A percentile compares a stretch with the other conserved stretches of the same genome.
Conservation (phyloP, 1,284 basidiomycete genomes). For the Tilletia indica region DNA sequence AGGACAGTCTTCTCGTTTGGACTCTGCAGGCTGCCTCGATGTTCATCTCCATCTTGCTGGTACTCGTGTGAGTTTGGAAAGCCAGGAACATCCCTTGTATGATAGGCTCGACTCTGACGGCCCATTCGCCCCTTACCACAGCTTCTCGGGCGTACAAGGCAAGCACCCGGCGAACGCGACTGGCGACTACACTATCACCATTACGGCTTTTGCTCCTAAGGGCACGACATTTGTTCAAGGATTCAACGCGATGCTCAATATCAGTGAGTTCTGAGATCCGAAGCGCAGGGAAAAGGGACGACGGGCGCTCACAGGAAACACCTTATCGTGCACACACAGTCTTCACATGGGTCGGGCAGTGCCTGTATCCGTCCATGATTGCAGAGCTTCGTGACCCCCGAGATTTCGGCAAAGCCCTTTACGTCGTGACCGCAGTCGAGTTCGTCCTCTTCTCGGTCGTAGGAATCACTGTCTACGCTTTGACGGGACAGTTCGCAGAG, state of each 20-base stretch:
- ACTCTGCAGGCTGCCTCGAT: constrained; percentile 17
- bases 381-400: constrained; percentile 20
- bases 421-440: constrained; percentile 20
- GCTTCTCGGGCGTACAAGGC: constrained; percentile 15
- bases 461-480: constrained; percentile 23
- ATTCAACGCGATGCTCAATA: constrained; percentile 58
- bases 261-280: constrained; percentile 55
- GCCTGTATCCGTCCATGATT: constrained; percentile 26
- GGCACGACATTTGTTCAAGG: constrained; percentile 32
- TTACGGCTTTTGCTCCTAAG: constrained; percentile 27
- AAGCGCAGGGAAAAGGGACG: constrained; percentile 49
- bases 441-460: constrained; percentile 28
- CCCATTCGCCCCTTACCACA: not conserved
- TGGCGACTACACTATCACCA: not conserved
- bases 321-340: not conserved
- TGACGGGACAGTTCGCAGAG: constrained; percentile 60
- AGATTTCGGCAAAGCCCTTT: constrained; percentile 28
- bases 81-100: no score
- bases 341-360: constrained; percentile 22
- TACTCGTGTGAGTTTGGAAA: constrained; percentile 16
- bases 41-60: constrained; percentile 28
- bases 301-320: not conserved
- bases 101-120: no score
- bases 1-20: not conserved
- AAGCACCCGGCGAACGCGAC: constrained; percentile 1